phyloP scores from a whole-genome alignment of 1,284 basidiomycete species.

The Takashimella tepidaria region DNA sequence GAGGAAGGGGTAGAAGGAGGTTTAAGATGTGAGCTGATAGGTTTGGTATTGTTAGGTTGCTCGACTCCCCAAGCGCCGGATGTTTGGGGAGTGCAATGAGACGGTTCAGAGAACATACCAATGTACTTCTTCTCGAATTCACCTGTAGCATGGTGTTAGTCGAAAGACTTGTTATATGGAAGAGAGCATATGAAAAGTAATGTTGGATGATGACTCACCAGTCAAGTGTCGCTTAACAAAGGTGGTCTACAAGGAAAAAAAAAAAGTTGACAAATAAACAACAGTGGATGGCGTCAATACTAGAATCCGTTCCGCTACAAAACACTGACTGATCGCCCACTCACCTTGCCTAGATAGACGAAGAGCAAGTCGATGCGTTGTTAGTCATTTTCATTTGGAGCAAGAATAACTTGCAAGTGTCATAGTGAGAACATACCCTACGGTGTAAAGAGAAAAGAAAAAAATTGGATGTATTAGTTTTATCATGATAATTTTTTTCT shows the following conservation, averaged over 20 bases:
- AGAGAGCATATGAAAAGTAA: neutral
- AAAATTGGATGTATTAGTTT: neutral
- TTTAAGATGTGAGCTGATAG: neutral
- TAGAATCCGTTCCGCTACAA: neutral
- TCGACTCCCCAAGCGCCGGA: too few species aligned
- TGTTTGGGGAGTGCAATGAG: too few species aligned
- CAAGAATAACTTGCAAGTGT: too few species aligned
- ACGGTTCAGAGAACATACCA: slow-evolving; percentile 60
- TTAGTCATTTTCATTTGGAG: neutral
- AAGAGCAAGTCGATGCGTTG: slow-evolving; percentile 6
- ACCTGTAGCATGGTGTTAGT: slow-evolving; percentile 33
- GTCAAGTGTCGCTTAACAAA: slow-evolving; percentile 99
- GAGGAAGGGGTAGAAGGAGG: slow-evolving; percentile 1
- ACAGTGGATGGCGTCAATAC: slow-evolving; percentile 15
- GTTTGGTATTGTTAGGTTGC: too few species aligned
- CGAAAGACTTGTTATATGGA: neutral
- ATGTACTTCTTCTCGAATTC: slow-evolving; percentile 99
- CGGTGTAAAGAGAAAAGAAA: neutral
- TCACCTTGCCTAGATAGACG: slow-evolving; percentile 25
- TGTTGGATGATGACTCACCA: slow-evolving; percentile 49
- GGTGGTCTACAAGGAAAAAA: too few species aligned
- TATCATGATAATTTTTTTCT: too few species aligned
- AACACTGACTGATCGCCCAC: slow-evolving; percentile 1
- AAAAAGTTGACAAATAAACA: too few species aligned
- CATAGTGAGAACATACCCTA: slow-evolving; percentile 14